Evolutionary conservation across 2,329 filamentous ascomycete species (phyloP).

Genomic region (Eutypella sp.): DNA sequence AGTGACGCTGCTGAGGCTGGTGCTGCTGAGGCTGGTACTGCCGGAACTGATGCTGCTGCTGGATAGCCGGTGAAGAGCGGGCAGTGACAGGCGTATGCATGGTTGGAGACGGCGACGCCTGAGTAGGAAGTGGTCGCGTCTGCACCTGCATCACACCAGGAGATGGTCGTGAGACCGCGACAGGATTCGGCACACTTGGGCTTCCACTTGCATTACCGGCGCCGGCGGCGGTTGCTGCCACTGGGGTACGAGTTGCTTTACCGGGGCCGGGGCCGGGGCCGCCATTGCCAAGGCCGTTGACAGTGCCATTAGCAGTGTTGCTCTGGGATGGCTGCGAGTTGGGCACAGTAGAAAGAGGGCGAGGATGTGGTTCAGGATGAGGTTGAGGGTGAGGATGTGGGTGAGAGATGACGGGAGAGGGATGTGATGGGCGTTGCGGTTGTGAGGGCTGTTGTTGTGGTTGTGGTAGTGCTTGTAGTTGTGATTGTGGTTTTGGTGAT

Average conservation of each 20-base stretch:
- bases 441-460: not conserved
- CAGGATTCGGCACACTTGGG: not conserved
- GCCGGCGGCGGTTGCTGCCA: slow-evolving; percentile 1
- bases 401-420: no score
- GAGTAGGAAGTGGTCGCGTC: not conserved
- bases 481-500: not conserved
- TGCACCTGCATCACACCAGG: not conserved
- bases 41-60: not conserved
- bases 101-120: not conserved
- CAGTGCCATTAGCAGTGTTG: no score
- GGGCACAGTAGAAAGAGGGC: no score
- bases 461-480: not conserved
- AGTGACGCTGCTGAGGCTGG: not conserved
- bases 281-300: not conserved
- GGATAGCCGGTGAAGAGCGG: not conserved
- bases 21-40: not conserved
- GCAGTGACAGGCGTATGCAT: not conserved
- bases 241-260: not conserved
- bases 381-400: not conserved
- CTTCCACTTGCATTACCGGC: not conserved
- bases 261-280: not conserved
- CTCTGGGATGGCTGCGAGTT: no score
- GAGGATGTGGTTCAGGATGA: no score
- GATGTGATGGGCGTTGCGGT: not conserved
- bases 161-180: not conserved